Percentiles rank a stretch among this genome's conserved stretches.
phyloP scores from a whole-genome alignment of 352 stramenopile genomes.

The Phytophthora citricola region DNA sequence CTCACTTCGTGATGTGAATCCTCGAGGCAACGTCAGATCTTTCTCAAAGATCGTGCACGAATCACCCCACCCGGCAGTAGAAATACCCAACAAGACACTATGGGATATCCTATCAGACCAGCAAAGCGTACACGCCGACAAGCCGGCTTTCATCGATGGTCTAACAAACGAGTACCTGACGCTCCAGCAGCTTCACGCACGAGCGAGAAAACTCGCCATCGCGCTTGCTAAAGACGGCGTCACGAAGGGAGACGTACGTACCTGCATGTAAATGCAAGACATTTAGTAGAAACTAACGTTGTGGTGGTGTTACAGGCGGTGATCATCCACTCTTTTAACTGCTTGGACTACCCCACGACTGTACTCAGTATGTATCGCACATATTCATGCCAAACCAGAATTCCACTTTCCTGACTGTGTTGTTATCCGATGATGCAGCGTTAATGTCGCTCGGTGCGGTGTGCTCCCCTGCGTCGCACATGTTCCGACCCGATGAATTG shows the following conservation, averaged over 20 bases:
- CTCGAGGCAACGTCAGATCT: conserved; percentile 19
- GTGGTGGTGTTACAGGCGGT: conserved; percentile 42
- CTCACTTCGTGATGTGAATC: neutral
- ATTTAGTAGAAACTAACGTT: conserved; percentile 6
- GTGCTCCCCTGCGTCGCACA: conserved; percentile 64
- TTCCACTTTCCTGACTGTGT: conserved; percentile 6
- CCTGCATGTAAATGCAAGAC: neutral
- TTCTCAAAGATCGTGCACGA: conserved; percentile 63
- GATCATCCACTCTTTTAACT: conserved; percentile 75
- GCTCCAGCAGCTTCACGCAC: conserved; percentile 52
- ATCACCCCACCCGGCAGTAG: conserved; percentile 55
- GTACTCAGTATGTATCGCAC: conserved; percentile 45
- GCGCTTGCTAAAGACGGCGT: conserved; percentile 57
- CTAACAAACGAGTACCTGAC: conserved; percentile 58
- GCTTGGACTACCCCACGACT: conserved; percentile 64
- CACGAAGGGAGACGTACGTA: conserved; percentile 54
- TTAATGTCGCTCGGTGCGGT: conserved; percentile 57
- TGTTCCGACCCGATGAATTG: conserved; percentile 59
- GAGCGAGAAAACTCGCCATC: conserved; percentile 46
- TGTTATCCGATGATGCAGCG: conserved; percentile 26
- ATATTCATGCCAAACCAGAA: conserved; percentile 3
- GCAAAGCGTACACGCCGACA: conserved; percentile 39
- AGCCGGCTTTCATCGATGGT: conserved; percentile 62
- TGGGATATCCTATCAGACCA: conserved; percentile 55
- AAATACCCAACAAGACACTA: conserved; percentile 59